Percentiles rank a stretch among this genome's conserved stretches.
Evolutionary conservation across 2,329 filamentous ascomycete species (phyloP).

Genomic region (Aspergillus nomiae): DNA sequence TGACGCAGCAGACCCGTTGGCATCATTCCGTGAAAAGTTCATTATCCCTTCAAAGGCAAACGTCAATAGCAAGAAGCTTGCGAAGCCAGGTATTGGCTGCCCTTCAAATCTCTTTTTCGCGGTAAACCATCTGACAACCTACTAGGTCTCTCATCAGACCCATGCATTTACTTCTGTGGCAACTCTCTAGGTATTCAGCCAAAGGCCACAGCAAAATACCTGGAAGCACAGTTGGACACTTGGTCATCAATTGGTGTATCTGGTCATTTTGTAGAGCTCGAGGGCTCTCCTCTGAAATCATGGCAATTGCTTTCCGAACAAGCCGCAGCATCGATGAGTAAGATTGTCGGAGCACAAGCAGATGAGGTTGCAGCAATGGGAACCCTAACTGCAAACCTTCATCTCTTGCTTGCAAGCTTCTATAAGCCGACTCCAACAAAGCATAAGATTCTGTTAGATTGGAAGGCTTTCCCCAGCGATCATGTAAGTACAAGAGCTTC

Average conservation of each 20-base stretch:
- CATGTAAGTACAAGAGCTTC: constrained; percentile 54
- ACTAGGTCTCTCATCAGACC: constrained; percentile 38
- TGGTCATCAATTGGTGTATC: constrained; percentile 82
- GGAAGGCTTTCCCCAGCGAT: constrained; percentile 85
- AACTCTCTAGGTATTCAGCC: constrained; percentile 88
- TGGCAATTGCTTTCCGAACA: constrained; percentile 81
- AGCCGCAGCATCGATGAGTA: constrained; percentile 68
- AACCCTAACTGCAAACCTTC: constrained; percentile 77
- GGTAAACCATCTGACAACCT: constrained; percentile 14
- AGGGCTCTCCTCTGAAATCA: constrained; percentile 65
- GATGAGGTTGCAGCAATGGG: constrained; percentile 84
- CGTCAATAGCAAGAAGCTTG: constrained; percentile 64
- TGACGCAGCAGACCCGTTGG: constrained; percentile 62
- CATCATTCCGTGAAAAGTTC: constrained; percentile 69
- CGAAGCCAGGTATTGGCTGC: constrained; percentile 34
- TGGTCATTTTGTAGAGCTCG: constrained; percentile 74
- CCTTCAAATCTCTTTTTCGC: neutral
- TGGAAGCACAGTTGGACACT: constrained; percentile 74
- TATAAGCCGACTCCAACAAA: constrained; percentile 66
- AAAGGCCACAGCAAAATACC: constrained; percentile 62
- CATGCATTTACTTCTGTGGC: constrained; percentile 75
- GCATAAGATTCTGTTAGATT: constrained; percentile 80
- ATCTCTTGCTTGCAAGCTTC: constrained; percentile 79
- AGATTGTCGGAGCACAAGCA: constrained; percentile 70
- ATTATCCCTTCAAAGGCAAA: constrained; percentile 75